Evolutionary conservation across 2,329 filamentous ascomycete species (phyloP).

Genomic region (Stenocarpella maydis): DNA sequence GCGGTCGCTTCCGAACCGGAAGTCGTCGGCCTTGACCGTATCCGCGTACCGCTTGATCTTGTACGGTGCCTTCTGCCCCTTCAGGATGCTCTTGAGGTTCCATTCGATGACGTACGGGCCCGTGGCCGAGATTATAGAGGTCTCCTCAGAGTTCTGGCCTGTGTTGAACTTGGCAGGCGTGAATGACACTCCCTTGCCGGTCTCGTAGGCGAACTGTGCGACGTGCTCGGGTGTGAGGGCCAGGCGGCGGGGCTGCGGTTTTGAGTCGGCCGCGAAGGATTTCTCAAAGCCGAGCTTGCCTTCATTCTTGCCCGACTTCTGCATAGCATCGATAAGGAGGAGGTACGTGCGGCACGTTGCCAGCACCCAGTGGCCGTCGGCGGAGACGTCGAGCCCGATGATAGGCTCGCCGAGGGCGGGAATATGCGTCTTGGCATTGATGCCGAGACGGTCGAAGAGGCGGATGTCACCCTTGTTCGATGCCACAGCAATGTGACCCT

Average conservation of each 20-base stretch:
- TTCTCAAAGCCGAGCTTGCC: constrained; percentile 98
- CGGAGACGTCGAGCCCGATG: constrained; percentile 92
- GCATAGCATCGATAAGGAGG: constrained; percentile 88
- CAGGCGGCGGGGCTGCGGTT: constrained; percentile 91
- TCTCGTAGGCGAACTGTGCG: constrained; percentile 97
- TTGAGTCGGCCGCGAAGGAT: constrained; percentile 88
- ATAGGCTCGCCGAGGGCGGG: constrained; percentile 95
- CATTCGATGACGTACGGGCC: constrained; percentile 97
- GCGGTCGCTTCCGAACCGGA: constrained; percentile 96
- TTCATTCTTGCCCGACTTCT: constrained; percentile 93
- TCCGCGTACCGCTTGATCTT: constrained; percentile 96
- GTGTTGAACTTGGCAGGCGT: constrained; percentile 95
- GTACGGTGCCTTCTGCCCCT: constrained; percentile 85
- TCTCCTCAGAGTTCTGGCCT: constrained; percentile 81
- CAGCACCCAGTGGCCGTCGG: constrained; percentile 94
- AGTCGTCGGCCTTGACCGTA: constrained; percentile 97
- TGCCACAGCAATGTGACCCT: constrained; percentile 95
- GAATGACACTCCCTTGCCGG: constrained; percentile 84
- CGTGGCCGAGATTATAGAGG: constrained; percentile 94
- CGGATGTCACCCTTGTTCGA: constrained; percentile 98
- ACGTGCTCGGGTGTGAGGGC: constrained; percentile 91
- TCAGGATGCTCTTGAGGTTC: constrained; percentile 89
- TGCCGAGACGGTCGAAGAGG: constrained; percentile 93
- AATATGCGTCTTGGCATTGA: constrained; percentile 97
- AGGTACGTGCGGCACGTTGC: constrained; percentile 95